Evolutionary conservation across 106 monocot genomes (phyloP).

Genomic region (Acanthochlamys bracteata): DNA sequence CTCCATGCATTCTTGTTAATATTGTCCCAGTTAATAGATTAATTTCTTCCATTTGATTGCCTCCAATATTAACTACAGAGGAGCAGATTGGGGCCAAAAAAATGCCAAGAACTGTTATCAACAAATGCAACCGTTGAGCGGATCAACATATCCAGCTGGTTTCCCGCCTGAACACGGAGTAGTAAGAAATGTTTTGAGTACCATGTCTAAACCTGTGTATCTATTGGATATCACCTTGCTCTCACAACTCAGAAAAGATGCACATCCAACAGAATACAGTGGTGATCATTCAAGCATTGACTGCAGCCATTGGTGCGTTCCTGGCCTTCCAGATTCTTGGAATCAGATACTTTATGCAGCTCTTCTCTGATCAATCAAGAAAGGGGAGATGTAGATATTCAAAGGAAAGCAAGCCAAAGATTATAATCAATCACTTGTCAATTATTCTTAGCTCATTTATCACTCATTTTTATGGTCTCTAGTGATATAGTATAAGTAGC

Average conservation of each 20-base stretch:
- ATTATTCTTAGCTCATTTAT: not conserved
- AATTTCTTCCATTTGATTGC: not conserved
- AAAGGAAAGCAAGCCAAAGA: not conserved
- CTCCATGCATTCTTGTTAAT: not conserved
- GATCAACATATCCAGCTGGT: conserved; percentile 56
- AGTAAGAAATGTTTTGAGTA: conserved; percentile 43
- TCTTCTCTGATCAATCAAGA: conserved; percentile 16
- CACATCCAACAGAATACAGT: conserved; percentile 70
- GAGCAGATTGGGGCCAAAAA: conserved; percentile 61
- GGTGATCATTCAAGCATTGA: conserved; percentile 65
- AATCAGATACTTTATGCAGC: conserved; percentile 76
- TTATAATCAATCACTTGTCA: not conserved
- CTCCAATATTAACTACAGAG: conserved; percentile 13
- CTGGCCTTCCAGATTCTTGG: conserved; percentile 96
- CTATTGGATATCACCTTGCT: conserved; percentile 80
- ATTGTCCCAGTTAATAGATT: not conserved
- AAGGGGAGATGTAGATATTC: not conserved
- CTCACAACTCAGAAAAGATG: conserved; percentile 88
- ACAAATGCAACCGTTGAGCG: conserved; percentile 49
- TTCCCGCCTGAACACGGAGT: conserved; percentile 41
- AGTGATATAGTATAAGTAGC: no score
- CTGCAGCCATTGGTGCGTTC: conserved; percentile 97
- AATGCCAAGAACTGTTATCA: conserved; percentile 36
- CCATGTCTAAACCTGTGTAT: conserved; percentile 51
- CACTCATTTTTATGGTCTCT: no score